Percentiles rank a stretch among this genome's conserved stretches.
Evolutionary conservation across 371 early-diverging fungal species (phyloP).

Genomic region (Globomyces sp.): DNA sequence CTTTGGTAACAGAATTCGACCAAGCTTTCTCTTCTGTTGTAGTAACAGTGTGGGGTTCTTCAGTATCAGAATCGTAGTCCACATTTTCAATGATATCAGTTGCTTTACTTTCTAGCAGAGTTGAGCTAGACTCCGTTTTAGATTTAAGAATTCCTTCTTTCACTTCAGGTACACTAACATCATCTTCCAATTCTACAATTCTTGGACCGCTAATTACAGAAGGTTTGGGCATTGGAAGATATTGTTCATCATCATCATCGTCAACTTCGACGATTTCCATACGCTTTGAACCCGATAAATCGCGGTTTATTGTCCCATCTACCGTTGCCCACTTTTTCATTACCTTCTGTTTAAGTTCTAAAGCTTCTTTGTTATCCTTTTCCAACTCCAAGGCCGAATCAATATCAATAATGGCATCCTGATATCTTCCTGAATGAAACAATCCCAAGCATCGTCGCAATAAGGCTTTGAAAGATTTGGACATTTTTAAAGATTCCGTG

Average conservation of each 20-base stretch:
- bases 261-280: conserved; percentile 5
- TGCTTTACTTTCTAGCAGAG: too few relatives aligned
- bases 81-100: too few relatives aligned
- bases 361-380: conserved; percentile 9
- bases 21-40: too few relatives aligned
- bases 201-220: too few relatives aligned
- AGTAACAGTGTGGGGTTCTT: too few relatives aligned
- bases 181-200: too few relatives aligned
- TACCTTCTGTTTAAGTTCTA: conserved; percentile 5
- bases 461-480: background rate
- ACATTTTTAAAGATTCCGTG: background rate
- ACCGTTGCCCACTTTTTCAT: conserved; percentile 5
- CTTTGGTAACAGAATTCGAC: too few relatives aligned
- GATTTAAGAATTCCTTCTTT: too few relatives aligned
- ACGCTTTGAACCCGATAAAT: background rate
- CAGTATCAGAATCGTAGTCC: too few relatives aligned
- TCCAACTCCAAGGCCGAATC: background rate
- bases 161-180: too few relatives aligned
- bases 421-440: background rate
- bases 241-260: background rate
- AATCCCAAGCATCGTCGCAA: background rate
- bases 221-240: too few relatives aligned
- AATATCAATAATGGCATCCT: conserved; percentile 13
- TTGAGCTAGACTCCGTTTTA: too few relatives aligned
- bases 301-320: conserved; percentile 9